Base-by-base conservation (phyloP, 2,329 filamentous ascomycete species). In the Herpotrichia juniperi region DNA sequence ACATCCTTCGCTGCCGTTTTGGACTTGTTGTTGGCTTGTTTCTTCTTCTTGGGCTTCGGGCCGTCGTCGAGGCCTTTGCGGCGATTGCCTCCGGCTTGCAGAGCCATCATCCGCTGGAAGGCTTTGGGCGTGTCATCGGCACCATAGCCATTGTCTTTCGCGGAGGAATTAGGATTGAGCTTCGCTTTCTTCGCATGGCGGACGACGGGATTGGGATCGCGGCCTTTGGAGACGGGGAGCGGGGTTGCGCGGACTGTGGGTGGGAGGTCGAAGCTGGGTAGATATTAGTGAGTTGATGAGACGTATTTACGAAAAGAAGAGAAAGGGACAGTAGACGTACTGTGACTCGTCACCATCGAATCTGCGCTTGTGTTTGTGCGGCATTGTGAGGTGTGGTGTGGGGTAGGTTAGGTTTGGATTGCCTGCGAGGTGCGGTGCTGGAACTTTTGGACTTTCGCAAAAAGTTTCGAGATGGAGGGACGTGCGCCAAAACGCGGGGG, bases 71-170 rank as follows among this genome's bases (percentile, higher is more conserved):
- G 78, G 6, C 88, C 87, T 4, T 81, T 81, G 21, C 64, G 68
- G 39, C 68, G 71, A 66, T 85, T 87, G 19, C 76, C 76, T n/a
- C 84, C 81, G 14, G 79, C 74, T 34, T 87, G 83, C 59, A 87
- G 84, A 28, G 89, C 86, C 89, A 97, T 94, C 56, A 97, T 77
- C 11, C 92, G 87, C 56, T 85, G 85, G 74, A 99, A 99, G 1
- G 89, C 91, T 61, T 91, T 89, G 0, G 94, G 94, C 1, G 90
- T 93, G 75, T 97, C 94, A 71, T 96, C 87, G 32, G 83, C 73
- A 30, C 79, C 75, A 81, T 87, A 76, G 76, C 77, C 69, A 74
- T 80, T 64, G 32, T 69, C 46, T 77, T 84, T 65, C 59, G 72
- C 35, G 37, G 37, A 3, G 9, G 16, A 3, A 25, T 40, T 22